Evolutionary conservation across 306 rosid species (phyloP), one percentile per base, ranked within the genome.

Genomic region (Lathyrus tuberosus): DNA sequence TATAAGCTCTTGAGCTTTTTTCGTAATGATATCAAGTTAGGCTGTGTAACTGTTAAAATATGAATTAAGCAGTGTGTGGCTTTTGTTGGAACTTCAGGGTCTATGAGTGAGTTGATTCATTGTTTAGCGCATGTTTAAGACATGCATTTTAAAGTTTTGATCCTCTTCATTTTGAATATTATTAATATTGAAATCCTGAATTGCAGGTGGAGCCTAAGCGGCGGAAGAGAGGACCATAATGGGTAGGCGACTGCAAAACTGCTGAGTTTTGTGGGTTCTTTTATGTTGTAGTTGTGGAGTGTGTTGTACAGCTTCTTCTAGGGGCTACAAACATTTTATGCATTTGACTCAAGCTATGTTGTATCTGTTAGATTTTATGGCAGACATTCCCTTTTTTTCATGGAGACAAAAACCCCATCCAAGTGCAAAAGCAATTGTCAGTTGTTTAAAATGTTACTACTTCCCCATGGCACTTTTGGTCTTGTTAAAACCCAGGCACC

Each of bases 151-250:
- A 24, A 24, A 24, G 26, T 24, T 26, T 26, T 26, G 30, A 26
- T 26, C 40, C 40, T 35, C 40, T 35, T 10, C 40, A 35, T 35
- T 33, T 35, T 35, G 40, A 35, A 35, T 35, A 35, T 35, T 35
- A 35, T 6, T 35, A 35, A 35, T 6, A 35, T 35, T 35, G 40
- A 35, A 35, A 7, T 35, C 10, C 6, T 35, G 40, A 35, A 7
- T 42, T 67, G 53, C 80, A 80, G 84, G 84, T 58, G 66, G 77
- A 70, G 65, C 74, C 77, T 2, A 80, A 80, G 77, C 59, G 84
- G 4, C 60, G 84, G 11, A 75, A 75, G 61, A 80, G 77, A 75
- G 13, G 71, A 75, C 76, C 70, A 42, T 62, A 47, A 11, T 35
- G 40, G 2, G 10, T 35, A 35, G 40, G 2, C 10, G 40, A 35